Base-by-base conservation (phyloP, 2,329 filamentous ascomycete species). In the Cordyceps fumosorosea region DNA sequence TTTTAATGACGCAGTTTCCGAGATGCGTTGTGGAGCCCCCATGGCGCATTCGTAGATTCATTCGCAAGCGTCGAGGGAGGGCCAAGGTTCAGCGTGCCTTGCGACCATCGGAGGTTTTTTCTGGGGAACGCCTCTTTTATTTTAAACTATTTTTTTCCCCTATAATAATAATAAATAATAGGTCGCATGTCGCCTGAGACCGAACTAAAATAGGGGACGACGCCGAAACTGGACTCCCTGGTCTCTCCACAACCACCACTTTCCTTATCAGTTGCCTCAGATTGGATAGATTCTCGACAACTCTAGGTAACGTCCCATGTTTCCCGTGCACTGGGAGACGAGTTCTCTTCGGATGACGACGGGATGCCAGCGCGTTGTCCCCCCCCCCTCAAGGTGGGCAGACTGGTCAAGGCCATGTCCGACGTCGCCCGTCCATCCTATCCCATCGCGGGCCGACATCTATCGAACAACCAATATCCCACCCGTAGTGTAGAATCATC, bases 51-150 rank as follows among this genome's bases (percentile, higher is more conserved):
- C 29, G 34, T 37, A 37, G 34, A 37, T 37, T 29, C 29, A 29
- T 37, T 37, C 11, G 34, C 44, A 47, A 47, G 7, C 29, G 29
- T 11, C n/a, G 18, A 47, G 44, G n/a, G 26, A 29, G 3, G 29
- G 29, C n/a, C 18, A 47, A 18, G 44, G 18, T 45, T 18, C 7
- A 20, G 18, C 8, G 47, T 37, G 37, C n/a, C 51, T 48, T 55
- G 59, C 59, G 59, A 61, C 52, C 42, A 61, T 61, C 59, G 59
- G 59, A 61, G 59, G n/a, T 24, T 42, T 37, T 42, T 22, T 45
- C 29, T 22, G 26, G 50, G 24, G n/a, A 7, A 26, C 18, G 34
- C n/a, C 12, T 14, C 40, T 45, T 44, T 29, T 29, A 7, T 5
- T 29, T 29, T 29, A 29, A n/a, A 18, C 40, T 18, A 26, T 10